Evolutionary conservation across 169 alveolate species (phyloP).

Genomic region (Plasmodium billcollinsi): DNA sequence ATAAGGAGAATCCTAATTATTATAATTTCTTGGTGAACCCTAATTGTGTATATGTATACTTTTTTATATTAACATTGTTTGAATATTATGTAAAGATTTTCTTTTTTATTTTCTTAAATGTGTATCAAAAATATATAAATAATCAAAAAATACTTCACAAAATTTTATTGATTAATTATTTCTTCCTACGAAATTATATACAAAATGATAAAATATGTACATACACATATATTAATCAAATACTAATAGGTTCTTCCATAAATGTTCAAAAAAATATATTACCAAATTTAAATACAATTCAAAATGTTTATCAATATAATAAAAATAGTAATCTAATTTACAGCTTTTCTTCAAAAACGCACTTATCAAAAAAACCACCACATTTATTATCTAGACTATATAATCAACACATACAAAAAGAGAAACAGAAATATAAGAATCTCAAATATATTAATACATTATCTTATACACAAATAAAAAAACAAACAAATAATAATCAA

Average conservation of each 20-base stretch:
- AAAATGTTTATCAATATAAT: too few relatives aligned
- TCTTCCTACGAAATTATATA: conserved; percentile 24
- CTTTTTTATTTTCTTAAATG: conserved; percentile 12
- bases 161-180: conserved; percentile 34
- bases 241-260: not conserved
- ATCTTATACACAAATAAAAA: not conserved
- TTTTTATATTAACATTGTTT: conserved; percentile 43
- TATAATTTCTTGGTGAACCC: conserved; percentile 67
- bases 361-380: too few relatives aligned
- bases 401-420: too few relatives aligned
- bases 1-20: conserved; percentile 40
- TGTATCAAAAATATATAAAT: conserved; percentile 25
- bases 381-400: too few relatives aligned
- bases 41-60: conserved; percentile 33
- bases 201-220: conserved; percentile 19
- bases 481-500: not conserved
- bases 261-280: too few relatives aligned
- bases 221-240: conserved; percentile 28
- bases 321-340: too few relatives aligned
- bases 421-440: too few relatives aligned
- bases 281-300: too few relatives aligned
- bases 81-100: conserved; percentile 66
- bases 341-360: too few relatives aligned
- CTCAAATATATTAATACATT: too few relatives aligned
- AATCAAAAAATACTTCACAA: conserved; percentile 19